Percentiles rank a stretch among this genome's conserved stretches.
phyloP scores from a whole-genome alignment of 1,284 basidiomycete genomes.

The Rhizoctonia solani region DNA sequence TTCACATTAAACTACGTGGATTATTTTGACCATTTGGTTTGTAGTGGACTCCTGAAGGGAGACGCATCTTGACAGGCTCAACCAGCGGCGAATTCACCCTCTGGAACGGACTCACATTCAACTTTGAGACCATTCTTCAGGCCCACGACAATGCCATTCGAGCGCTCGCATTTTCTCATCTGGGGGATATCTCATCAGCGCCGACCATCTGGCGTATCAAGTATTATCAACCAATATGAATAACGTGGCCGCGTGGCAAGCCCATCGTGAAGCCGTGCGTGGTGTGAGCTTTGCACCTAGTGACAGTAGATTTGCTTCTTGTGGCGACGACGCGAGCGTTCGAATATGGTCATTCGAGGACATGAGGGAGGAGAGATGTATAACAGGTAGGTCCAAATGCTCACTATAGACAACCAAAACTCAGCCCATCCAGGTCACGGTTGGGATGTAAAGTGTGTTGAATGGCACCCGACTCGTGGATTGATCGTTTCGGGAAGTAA shows the following conservation, averaged over 20 bases:
- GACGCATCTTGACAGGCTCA: conserved; percentile 91
- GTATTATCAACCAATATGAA: conserved; percentile 99
- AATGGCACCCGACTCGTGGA: conserved; percentile 98
- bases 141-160: conserved; percentile 96
- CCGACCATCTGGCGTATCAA: conserved; percentile 95
- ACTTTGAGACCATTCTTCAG: conserved; percentile 98
- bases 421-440: conserved; percentile 72
- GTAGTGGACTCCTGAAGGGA: conserved; percentile 95
- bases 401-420: neutral
- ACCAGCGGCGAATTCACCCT: conserved; percentile 98
- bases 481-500: conserved; percentile 93
- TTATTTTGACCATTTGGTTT: conserved; percentile 16
- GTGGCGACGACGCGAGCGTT: conserved; percentile 92
- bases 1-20: neutral
- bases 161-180: conserved; percentile 86
- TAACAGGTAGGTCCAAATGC: conserved; percentile 65
- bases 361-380: conserved; percentile 81
- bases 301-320: conserved; percentile 89
- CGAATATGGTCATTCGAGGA: conserved; percentile 96
- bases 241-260: conserved; percentile 92
- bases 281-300: conserved; percentile 91
- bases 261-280: conserved; percentile 87
- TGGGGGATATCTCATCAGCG: conserved; percentile 87
- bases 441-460: conserved; percentile 98
- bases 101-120: conserved; percentile 99